These are phyloP conservation scores for Daldinia sp. DNA, from an alignment of 2,329 filamentous ascomycete genomes.

Conservation along the genomic window DNA sequence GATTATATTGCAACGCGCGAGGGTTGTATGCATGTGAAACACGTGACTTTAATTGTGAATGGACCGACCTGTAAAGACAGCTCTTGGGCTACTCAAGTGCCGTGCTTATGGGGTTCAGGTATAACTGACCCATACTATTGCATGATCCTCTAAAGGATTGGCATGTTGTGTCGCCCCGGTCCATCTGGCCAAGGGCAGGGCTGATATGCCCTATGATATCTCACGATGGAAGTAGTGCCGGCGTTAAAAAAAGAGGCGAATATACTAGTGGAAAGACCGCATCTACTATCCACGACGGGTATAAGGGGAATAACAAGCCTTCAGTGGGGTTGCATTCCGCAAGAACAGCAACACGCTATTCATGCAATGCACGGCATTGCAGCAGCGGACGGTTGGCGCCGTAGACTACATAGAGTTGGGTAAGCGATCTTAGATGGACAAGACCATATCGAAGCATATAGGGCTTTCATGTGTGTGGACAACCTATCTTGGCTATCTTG, in stretches of 20 bases:
- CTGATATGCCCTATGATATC: conserved; percentile 31
- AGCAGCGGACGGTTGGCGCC: conserved; percentile 41
- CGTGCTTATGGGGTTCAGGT: conserved; percentile 24
- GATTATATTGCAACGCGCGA: conserved; percentile 30
- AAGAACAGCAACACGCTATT: conserved; percentile 26
- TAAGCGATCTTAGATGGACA: conserved; percentile 37
- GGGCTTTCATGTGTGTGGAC: conserved; percentile 20
- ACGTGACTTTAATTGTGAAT: conserved; percentile 29
- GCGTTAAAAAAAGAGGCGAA: conserved; percentile 36
- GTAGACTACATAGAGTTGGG: conserved; percentile 36
- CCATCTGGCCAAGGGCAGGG: conserved; percentile 29
- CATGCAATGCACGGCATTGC: conserved; percentile 42
- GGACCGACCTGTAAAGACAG: conserved; percentile 9
- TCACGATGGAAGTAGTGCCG: conserved; percentile 17
- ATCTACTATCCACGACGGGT: conserved; percentile 36
- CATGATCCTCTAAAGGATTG: conserved; percentile 33
- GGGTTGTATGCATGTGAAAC: conserved; percentile 31
- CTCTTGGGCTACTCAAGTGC: conserved; percentile 24
- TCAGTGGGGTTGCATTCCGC: conserved; percentile 38
- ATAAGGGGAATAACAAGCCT: conserved; percentile 38
- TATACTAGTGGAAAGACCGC: conserved; percentile 20
- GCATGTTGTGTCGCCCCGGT: conserved; percentile 31
- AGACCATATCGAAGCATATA: conserved; percentile 33
- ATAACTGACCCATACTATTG: conserved; percentile 28
- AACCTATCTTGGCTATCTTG: conserved; percentile 17